Evolutionary conservation across 2,329 filamentous ascomycete species (phyloP).

Genomic region (Monilinia aucupariae): DNA sequence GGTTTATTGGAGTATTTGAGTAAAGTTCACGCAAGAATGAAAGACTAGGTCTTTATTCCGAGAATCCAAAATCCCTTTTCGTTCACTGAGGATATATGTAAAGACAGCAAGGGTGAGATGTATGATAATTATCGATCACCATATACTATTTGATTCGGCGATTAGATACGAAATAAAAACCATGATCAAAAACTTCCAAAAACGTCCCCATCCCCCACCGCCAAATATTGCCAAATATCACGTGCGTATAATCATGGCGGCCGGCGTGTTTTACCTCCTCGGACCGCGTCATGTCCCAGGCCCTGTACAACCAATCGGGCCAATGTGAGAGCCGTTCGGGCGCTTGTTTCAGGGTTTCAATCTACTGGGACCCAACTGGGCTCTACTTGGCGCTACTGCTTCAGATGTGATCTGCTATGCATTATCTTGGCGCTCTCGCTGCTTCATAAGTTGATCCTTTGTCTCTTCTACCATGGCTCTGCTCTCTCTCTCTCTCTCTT

Average conservation of each 20-base stretch:
- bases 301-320: not conserved
- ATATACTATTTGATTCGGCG: not conserved
- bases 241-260: not conserved
- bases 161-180: not conserved
- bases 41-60: not conserved
- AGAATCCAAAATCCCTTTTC: not conserved
- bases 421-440: slow-evolving; percentile 11
- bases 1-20: no score
- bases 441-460: slow-evolving; percentile 9
- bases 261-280: slow-evolving; percentile 8
- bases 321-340: slow-evolving; percentile 10
- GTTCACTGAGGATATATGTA: not conserved
- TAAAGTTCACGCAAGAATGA: not conserved
- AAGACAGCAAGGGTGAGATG: not conserved
- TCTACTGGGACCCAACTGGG: not conserved
- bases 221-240: not conserved
- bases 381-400: not conserved
- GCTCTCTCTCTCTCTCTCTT: slow-evolving; percentile 8
- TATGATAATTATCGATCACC: no score
- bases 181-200: slow-evolving; percentile 3
- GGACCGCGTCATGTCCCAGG: not conserved
- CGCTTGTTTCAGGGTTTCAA: slow-evolving; percentile 17
- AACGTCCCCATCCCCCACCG: not conserved
- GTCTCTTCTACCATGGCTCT: not conserved
- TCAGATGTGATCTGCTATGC: slow-evolving; percentile 15